phyloP scores from a whole-genome alignment of 257 asterid genomes.

The Solanum neorickii region DNA sequence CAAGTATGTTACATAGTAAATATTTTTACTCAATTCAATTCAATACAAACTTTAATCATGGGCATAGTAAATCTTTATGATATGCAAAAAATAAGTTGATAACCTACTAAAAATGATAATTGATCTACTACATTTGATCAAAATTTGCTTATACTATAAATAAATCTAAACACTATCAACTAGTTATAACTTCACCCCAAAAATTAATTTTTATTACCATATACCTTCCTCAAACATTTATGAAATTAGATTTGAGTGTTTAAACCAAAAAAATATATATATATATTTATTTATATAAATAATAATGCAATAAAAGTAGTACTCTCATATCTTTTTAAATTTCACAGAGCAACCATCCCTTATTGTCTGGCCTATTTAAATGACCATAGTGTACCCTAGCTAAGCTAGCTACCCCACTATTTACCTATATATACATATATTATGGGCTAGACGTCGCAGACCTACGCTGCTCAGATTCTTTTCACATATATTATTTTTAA shows the following conservation, averaged over 20 bases:
- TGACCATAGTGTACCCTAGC: neutral
- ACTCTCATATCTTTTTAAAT: neutral
- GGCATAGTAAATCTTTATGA: neutral
- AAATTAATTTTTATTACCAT: neutral
- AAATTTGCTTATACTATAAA: neutral
- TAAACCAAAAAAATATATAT: neutral
- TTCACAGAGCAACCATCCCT: conserved; percentile 19
- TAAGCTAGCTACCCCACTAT: neutral
- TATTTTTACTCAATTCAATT: neutral
- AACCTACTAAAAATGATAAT: neutral
- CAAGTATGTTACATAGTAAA: neutral
- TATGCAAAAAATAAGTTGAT: neutral
- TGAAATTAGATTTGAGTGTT: neutral
- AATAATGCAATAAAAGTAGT: neutral
- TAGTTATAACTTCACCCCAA: neutral
- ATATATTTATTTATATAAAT: neutral
- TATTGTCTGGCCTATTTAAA: conserved; percentile 16
- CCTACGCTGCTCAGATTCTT: neutral
- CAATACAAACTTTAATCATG: too few relatives aligned
- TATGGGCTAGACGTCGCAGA: neutral
- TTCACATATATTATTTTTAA: neutral
- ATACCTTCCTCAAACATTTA: neutral
- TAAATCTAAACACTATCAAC: neutral
- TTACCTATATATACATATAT: neutral
- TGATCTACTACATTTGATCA: neutral